Percentiles rank a stretch among this genome's conserved stretches.
These are phyloP conservation scores for Gigaspora rosea DNA, from an alignment of 192 early-diverging fungal species.

Conservation along the genomic window DNA sequence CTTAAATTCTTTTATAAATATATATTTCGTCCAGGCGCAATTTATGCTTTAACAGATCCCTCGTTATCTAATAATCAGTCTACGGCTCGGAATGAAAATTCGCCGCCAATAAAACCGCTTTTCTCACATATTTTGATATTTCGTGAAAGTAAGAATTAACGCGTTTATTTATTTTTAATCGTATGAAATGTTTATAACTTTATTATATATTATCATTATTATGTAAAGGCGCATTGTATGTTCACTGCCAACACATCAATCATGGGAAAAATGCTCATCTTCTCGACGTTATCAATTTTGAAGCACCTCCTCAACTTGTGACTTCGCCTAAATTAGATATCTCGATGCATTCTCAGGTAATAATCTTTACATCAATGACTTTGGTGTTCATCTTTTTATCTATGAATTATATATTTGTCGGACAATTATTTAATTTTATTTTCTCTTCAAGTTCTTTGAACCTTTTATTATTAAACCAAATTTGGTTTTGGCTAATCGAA, in stretches of 20 bases:
- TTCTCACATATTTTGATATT: constrained; percentile 21
- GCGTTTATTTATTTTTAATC: background rate
- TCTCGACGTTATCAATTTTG: background rate
- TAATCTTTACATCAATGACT: background rate
- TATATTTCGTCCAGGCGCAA: background rate
- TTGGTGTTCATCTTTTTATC: background rate
- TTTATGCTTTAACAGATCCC: constrained; percentile 3
- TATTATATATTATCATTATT: background rate
- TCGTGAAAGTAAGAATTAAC: background rate
- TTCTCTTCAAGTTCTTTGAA: constrained; percentile 3
- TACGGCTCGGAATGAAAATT: background rate
- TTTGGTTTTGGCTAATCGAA: background rate
- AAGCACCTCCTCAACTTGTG: background rate
- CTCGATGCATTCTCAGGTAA: background rate
- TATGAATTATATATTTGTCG: background rate
- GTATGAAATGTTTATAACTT: background rate
- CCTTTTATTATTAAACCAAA: constrained; percentile 8
- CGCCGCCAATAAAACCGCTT: background rate
- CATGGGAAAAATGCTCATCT: constrained; percentile 1
- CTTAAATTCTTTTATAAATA: background rate
- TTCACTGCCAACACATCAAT: constrained; percentile 11
- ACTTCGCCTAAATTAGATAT: background rate
- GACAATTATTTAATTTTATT: background rate
- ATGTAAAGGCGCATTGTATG: constrained; percentile 13
- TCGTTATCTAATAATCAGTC: background rate